These are phyloP conservation scores for Pisolithus thermaeus DNA, from an alignment of 1,284 basidiomycete species.

Conservation along the genomic window DNA sequence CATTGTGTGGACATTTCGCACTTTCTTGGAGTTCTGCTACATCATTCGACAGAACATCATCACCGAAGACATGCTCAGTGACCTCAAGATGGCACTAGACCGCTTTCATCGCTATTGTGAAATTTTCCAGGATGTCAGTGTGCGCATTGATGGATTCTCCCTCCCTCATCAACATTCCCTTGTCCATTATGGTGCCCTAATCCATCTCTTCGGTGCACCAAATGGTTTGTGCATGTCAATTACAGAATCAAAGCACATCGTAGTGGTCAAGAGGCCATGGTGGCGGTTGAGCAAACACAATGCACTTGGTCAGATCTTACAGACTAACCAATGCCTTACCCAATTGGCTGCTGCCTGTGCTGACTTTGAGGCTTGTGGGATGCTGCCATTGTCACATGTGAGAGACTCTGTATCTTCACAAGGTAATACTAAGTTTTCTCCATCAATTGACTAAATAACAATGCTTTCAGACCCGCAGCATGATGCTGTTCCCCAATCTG, in stretches of 20 bases:
- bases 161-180: no score
- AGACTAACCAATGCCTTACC: constrained; percentile 1
- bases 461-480: neutral
- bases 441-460: neutral
- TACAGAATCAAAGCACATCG: constrained; percentile 9
- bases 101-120: no score
- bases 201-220: constrained; percentile 6
- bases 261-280: constrained; percentile 9
- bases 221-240: constrained; percentile 11
- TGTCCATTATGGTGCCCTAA: no score
- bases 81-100: no score
- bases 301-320: constrained; percentile 1
- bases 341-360: neutral
- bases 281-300: constrained; percentile 1
- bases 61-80: no score
- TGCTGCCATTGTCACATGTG: neutral
- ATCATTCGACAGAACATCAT: no score
- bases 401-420: neutral
- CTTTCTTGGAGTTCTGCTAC: no score
- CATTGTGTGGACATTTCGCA: no score
- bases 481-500: no score
- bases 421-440: neutral
- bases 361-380: neutral
- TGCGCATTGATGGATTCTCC: no score
- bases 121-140: no score